Base-by-base conservation (phyloP, 164 flowering plant genomes). In the Stephania japonica region DNA sequence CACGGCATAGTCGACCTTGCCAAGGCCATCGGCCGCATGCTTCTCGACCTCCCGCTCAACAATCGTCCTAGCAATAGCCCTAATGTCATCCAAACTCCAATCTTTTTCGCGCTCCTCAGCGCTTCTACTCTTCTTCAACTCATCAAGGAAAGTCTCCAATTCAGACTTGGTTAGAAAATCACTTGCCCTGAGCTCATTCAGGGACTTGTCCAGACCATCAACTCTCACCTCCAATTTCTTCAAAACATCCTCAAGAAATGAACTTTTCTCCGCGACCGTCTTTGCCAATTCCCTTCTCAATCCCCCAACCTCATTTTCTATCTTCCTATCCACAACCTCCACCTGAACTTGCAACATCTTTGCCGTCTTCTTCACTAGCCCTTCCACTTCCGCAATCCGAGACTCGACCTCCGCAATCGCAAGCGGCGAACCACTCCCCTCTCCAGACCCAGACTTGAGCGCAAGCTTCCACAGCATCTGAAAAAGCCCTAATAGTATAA, bases 11-110 rank as follows among this genome's bases (percentile, higher is more conserved):
- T 93, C 97, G 44, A 84, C 90, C 81, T 80, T 85, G 3, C 89
- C 97, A 61, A 93, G 87, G 27, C 98, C 98, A 80, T 92, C 98
- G 0, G 96, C 89, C 0, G 90, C 96, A 80, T 91, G 98, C 77
- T 71, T 91, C 77, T 83, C 90, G 70, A 92, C 85, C 81, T 91
- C 98, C 75, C 78, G 87, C 80, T 78, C 81, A 24, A 92, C 86
- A 12, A 88, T 72, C 44, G 84, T 86, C 83, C 87, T 85, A 0
- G 96, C 94, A 75, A 80, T 76, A 1, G 78, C 84, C 77, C 85
- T 85, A 26, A 92, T 72, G 18, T 87, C 90, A 81, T 91, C 90
- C 84, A 91, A 81, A 75, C 80, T 86, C 67, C 82, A 68, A 26
- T 78, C 86, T 38, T 63, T 73, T 13, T 69, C 78, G 3, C 71